Base-by-base conservation (phyloP, 2,329 filamentous ascomycete genomes). In the Pleoardoris graminearum region DNA sequence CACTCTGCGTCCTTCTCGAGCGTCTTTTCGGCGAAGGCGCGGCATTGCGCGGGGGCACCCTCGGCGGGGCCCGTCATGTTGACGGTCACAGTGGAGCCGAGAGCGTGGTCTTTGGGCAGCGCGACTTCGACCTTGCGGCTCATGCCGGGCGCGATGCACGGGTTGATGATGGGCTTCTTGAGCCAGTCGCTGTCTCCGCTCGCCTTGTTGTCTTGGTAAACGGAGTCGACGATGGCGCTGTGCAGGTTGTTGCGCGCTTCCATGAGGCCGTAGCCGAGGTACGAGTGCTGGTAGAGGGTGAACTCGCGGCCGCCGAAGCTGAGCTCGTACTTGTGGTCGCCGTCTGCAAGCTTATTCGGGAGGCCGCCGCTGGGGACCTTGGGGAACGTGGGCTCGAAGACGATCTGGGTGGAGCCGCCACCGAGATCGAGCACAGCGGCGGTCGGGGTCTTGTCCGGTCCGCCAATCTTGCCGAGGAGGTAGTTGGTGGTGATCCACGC, bases 401-500 rank as follows among this genome's bases (percentile, higher is more conserved):
- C 95, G 70, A 99, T 97, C 78, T 99, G 94, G 12, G 95, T 99
- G 19, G 92, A 97, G 48, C 94, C 94, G 67, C 94, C 94, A 58
- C 94, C 94, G 43, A 99, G 87, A 71, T 99, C 94, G 68, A 99
- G 96, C 53, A 97, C 86, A 45, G 94, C 94, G 35, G 94, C 95
- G 1, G 94, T 97, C 45, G 91, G 89, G 58, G 85, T 91, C 73
- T 92, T 85, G 71, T 97, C 93, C 1, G 91, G 90, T 10, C 90
- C 89, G 54, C 94, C 94, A 74, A 99, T 97, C 79, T 97, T 97
- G 68, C 93, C 93, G 21, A 99, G 85, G 35, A 99, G 87, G 76
- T 99, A 99, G 81, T 99, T 99, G 61, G 91, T 94, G 6, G 94
- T 99, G 73, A 99, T 96, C 94, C 94, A 99, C 48, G 94, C 95